Conservation (phyloP, 805 yeast genomes). For the Gaillardinia entomophila region DNA sequence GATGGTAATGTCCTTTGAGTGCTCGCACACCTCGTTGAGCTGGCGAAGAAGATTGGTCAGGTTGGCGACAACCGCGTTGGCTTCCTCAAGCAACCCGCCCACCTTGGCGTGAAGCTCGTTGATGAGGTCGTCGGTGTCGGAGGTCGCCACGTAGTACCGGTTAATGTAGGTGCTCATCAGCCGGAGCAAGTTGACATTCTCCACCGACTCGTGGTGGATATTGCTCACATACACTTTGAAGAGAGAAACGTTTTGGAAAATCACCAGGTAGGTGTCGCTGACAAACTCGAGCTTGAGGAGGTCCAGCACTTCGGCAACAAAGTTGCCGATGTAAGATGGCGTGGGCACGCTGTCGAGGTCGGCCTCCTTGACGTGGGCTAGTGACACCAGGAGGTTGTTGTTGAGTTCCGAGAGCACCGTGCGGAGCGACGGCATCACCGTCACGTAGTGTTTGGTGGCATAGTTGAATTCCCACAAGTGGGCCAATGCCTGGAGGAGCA, state of each 20-base stretch:
- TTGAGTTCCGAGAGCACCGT: constrained; percentile 1
- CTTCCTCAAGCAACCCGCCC: neutral
- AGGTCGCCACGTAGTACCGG: neutral
- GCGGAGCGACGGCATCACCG: neutral
- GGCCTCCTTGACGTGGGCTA: constrained; percentile 2
- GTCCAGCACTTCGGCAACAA: constrained; percentile 1
- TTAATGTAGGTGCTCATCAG: neutral
- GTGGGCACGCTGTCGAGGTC: constrained; percentile 1
- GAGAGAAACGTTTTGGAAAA: neutral
- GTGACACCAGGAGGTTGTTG: neutral
- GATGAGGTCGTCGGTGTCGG: neutral
- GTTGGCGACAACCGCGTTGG: neutral
- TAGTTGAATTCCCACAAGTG: constrained; percentile 8
- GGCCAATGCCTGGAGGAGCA: neutral
- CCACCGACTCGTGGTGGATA: neutral
- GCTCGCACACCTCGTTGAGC: neutral
- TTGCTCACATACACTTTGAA: neutral
- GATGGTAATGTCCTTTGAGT: neutral
- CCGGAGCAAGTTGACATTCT: neutral
- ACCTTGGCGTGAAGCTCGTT: neutral
- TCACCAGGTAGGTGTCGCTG: neutral
- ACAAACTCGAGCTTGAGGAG: constrained; percentile 1
- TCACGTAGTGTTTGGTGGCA: constrained; percentile 1
- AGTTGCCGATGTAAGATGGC: neutral
- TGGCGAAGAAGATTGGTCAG: neutral